Base-by-base conservation (phyloP, 495 filamentous ascomycete species). In the Hypoxylon lienhwacheense region DNA sequence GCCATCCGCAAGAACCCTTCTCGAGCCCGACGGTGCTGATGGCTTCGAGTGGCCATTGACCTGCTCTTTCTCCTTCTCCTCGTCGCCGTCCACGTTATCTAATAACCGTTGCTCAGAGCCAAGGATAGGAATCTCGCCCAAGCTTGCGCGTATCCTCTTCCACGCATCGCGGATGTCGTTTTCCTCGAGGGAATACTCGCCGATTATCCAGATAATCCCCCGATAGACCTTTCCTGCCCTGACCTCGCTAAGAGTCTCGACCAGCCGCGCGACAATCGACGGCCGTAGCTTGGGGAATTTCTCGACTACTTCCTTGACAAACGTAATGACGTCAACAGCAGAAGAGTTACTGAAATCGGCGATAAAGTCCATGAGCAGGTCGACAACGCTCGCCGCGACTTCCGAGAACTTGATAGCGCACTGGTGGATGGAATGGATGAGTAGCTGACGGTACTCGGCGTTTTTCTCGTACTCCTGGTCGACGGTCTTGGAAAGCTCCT, bases 391-490 rank as follows among this genome's bases (percentile, higher is more conserved):
- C 28, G 92, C 89, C 39, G 95, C 95, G 43, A 97, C 90, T 70
- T 97, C 95, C 3, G 95, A 97, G 74, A 97, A 97, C 67, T 93
- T 96, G 76, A 99, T 96, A 50, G 95, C 95, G 69, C 92, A 97
- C 66, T 89, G 89, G 71, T 99, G 95, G 65, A 99, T 97, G 37
- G 91, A 89, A 68, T 97, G 90, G 58, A 99, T 96, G 39, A 99
- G 77, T 1, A 97, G 78, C 69, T 93, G 90, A 55, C 95, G 88
- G 69, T 99, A 97, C 70, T 98, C 93, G 74, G 82, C 89, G 73
- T 97, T 97, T 83, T 96, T 96, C 74, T 99, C 95, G 74, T 96
- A 97, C 68, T 96, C 89, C 73, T 97, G 92, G 69, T 99, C 92
- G 26, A 97, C 88, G 0, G 95, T 97, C 79, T 97, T 97, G 31